A percentile compares a stretch with the other conserved stretches of the same genome.
Conservation (phyloP, 164 flowering plant genomes). For the Macadamia integrifolia region DNA sequence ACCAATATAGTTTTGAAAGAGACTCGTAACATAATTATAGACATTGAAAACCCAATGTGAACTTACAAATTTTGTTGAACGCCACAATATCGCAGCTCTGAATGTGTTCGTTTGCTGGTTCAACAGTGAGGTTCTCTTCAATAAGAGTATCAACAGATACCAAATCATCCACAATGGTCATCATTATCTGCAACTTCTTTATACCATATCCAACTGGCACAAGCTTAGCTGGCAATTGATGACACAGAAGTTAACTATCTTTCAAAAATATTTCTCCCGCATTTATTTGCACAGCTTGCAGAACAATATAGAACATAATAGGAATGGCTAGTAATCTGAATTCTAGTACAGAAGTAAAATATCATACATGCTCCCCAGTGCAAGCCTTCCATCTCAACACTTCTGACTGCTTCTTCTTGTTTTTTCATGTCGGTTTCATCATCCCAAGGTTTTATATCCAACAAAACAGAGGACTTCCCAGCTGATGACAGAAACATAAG, state of each 20-base stretch:
- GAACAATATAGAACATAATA: too few species aligned
- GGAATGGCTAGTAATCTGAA: too few species aligned
- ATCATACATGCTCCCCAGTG: constrained; percentile 53
- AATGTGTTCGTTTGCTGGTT: constrained; percentile 45
- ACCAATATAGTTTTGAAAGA: too few species aligned
- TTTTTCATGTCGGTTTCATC: constrained; percentile 90
- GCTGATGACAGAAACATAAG: constrained; percentile 30
- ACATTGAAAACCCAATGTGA: too few species aligned
- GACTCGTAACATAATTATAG: too few species aligned
- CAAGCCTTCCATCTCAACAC: constrained; percentile 64
- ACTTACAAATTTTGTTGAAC: constrained; percentile 42
- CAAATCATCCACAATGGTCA: constrained; percentile 67
- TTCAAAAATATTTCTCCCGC: too few species aligned
- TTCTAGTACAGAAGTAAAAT: too few species aligned
- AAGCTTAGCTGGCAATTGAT: constrained; percentile 44
- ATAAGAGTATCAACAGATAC: constrained; percentile 61
- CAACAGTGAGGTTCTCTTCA: constrained; percentile 50
- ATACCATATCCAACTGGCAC: constrained; percentile 69
- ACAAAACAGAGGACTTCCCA: constrained; percentile 85
- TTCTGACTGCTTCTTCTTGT: constrained; percentile 78
- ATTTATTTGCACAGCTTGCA: too few species aligned
- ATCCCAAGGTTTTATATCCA: constrained; percentile 95
- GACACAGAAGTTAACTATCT: not conserved
- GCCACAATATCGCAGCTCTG: constrained; percentile 37
- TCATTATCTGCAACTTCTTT: constrained; percentile 64